These are phyloP conservation scores for Aspergillus baeticus DNA, from an alignment of 495 filamentous ascomycete genomes.

Conservation along the genomic window DNA sequence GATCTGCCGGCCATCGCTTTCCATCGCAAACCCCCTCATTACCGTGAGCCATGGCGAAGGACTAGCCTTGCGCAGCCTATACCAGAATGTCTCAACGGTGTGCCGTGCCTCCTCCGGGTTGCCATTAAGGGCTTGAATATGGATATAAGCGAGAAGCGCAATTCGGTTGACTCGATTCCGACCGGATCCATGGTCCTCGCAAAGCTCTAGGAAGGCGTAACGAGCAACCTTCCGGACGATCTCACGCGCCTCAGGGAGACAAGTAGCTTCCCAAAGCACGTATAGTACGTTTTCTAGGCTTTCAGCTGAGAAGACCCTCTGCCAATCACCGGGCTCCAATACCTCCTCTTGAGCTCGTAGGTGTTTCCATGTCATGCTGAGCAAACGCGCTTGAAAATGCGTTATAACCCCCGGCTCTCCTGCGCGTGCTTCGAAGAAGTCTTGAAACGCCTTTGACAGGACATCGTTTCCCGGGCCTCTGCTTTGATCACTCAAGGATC, in stretches of 20 bases:
- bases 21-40: conserved; percentile 64
- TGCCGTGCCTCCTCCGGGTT: conserved; percentile 57
- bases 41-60: conserved; percentile 57
- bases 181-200: conserved; percentile 36
- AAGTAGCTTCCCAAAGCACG: conserved; percentile 38
- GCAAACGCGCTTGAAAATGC: conserved; percentile 61
- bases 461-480: conserved; percentile 57
- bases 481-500: conserved; percentile 32
- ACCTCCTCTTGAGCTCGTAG: conserved; percentile 43
- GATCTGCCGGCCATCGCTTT: conserved; percentile 53
- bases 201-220: conserved; percentile 54
- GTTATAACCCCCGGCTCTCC: conserved; percentile 51
- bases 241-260: conserved; percentile 34
- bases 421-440: conserved; percentile 60
- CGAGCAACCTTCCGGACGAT: conserved; percentile 51
- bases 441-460: conserved; percentile 60
- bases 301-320: conserved; percentile 45
- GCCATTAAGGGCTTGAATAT: conserved; percentile 57
- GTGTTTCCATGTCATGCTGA: conserved; percentile 57
- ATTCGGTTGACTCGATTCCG: conserved; percentile 33
- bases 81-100: conserved; percentile 45
- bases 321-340: conserved; percentile 34
- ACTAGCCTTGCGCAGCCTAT: conserved; percentile 27
- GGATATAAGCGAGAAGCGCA: conserved; percentile 52
- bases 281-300: conserved; percentile 49